Percentiles rank a stretch among this genome's conserved stretches.
phyloP scores from a whole-genome alignment of 2,329 filamentous ascomycete species.

The Didymella pinodella region DNA sequence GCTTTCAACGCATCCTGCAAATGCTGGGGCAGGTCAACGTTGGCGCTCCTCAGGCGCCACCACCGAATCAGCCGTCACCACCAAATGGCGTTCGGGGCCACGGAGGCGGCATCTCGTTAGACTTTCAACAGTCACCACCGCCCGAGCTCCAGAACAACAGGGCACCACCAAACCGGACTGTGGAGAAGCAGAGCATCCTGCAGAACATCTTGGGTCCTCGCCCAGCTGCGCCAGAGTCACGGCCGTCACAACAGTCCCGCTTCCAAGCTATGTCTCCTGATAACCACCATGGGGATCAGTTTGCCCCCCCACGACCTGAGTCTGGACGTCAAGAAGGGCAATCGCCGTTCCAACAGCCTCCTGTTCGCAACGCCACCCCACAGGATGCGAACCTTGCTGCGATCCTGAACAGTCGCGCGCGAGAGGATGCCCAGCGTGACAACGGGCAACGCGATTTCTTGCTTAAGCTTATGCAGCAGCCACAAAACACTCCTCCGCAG shows the following conservation, averaged over 20 bases:
- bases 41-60: slow-evolving; percentile 25
- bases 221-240: slow-evolving; percentile 40
- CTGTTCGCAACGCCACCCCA: slow-evolving; percentile 40
- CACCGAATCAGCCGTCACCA: slow-evolving; percentile 33
- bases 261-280: slow-evolving; percentile 49
- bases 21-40: slow-evolving; percentile 71
- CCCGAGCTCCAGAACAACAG: slow-evolving; percentile 38
- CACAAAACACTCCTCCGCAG: slow-evolving; percentile 48
- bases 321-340: slow-evolving; percentile 43
- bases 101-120: slow-evolving; percentile 42
- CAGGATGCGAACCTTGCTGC: slow-evolving; percentile 47
- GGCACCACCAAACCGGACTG: slow-evolving; percentile 35
- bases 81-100: slow-evolving; percentile 39
- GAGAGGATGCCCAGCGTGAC: slow-evolving; percentile 48
- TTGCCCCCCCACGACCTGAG: slow-evolving; percentile 42
- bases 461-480: slow-evolving; percentile 80
- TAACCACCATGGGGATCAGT: slow-evolving; percentile 42
- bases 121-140: slow-evolving; percentile 45
- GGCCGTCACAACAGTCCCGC: slow-evolving; percentile 41
- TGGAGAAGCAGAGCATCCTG: slow-evolving; percentile 48
- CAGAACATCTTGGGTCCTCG: slow-evolving; percentile 48
- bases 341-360: slow-evolving; percentile 42
- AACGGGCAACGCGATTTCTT: slow-evolving; percentile 73
- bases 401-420: slow-evolving; percentile 50
- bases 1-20: slow-evolving; percentile 81